These are phyloP conservation scores for Rhodotorula babjevae DNA, from an alignment of 768 basidiomycete genomes.

Conservation along the genomic window DNA sequence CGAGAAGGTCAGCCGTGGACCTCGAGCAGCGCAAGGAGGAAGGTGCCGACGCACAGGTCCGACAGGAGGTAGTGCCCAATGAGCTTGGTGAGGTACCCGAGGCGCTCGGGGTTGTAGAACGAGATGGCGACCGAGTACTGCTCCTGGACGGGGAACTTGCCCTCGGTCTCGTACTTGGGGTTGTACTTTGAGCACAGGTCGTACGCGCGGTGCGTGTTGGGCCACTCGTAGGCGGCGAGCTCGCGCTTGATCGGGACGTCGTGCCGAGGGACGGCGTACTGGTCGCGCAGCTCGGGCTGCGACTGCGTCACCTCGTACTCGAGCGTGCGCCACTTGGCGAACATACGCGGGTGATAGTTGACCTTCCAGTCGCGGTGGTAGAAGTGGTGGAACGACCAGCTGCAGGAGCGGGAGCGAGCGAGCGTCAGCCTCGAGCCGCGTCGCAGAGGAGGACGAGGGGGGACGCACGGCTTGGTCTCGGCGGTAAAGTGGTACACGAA, in stretches of 20 bases:
- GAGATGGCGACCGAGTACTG: conserved; percentile 3
- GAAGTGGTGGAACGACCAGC: conserved; percentile 1
- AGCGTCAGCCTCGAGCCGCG: not conserved
- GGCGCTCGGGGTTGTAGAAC: conserved; percentile 1
- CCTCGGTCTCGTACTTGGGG: not conserved
- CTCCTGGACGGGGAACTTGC: not conserved
- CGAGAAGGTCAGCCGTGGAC: no score
- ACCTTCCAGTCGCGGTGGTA: not conserved
- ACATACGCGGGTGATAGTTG: not conserved
- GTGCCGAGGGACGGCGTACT: not conserved
- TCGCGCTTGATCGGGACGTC: not conserved
- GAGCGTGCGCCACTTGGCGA: not conserved
- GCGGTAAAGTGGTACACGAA: not conserved
- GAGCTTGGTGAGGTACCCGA: not conserved
- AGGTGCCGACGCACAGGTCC: not conserved
- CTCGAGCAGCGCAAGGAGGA: no score
- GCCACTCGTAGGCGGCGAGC: not conserved
- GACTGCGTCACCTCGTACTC: not conserved
- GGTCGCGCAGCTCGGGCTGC: not conserved
- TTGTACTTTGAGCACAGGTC: not conserved
- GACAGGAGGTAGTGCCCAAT: not conserved
- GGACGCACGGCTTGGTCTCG: conserved; percentile 1
- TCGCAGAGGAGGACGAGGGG: not conserved
- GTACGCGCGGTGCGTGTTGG: not conserved
- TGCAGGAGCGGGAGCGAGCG: not conserved